Percentiles rank a stretch among this genome's conserved stretches.
These are phyloP conservation scores for Chaetothyriales sp. DNA, from an alignment of 2,329 filamentous ascomycete species.

Conservation along the genomic window DNA sequence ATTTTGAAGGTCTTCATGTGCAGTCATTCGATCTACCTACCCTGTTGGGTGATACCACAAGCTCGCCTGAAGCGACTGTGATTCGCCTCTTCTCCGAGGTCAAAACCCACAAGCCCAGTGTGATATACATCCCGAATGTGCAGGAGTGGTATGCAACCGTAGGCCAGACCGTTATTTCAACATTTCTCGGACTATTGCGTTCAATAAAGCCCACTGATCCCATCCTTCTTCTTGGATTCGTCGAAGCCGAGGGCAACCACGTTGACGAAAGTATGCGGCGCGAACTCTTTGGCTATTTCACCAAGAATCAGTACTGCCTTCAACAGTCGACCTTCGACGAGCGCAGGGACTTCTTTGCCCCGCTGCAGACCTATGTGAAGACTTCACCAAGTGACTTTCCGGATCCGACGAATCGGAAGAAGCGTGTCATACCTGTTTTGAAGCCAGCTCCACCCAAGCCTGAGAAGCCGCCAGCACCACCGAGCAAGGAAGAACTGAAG, in stretches of 20 bases:
- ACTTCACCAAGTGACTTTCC: constrained; percentile 77
- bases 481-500: constrained; percentile 67
- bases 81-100: constrained; percentile 86
- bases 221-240: constrained; percentile 72
- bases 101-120: constrained; percentile 84
- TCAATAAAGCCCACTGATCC: constrained; percentile 83
- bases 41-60: constrained; percentile 66
- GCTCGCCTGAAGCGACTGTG: constrained; percentile 73
- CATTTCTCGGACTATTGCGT: constrained; percentile 68
- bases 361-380: constrained; percentile 60
- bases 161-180: constrained; percentile 52
- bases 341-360: constrained; percentile 67
- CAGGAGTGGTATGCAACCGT: constrained; percentile 73
- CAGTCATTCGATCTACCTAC: constrained; percentile 88
- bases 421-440: constrained; percentile 64
- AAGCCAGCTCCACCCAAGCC: constrained; percentile 60
- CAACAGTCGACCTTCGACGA: constrained; percentile 46
- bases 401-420: constrained; percentile 73
- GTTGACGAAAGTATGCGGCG: constrained; percentile 53
- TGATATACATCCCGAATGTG: constrained; percentile 85
- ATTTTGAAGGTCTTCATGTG: constrained; percentile 87
- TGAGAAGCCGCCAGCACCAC: constrained; percentile 45
- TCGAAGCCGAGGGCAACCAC: constrained; percentile 58
- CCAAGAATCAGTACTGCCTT: constrained; percentile 61
- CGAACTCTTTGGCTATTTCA: constrained; percentile 76